Conservation (phyloP, 2,329 filamentous ascomycete species). For the Aspergillus caelatus region DNA sequence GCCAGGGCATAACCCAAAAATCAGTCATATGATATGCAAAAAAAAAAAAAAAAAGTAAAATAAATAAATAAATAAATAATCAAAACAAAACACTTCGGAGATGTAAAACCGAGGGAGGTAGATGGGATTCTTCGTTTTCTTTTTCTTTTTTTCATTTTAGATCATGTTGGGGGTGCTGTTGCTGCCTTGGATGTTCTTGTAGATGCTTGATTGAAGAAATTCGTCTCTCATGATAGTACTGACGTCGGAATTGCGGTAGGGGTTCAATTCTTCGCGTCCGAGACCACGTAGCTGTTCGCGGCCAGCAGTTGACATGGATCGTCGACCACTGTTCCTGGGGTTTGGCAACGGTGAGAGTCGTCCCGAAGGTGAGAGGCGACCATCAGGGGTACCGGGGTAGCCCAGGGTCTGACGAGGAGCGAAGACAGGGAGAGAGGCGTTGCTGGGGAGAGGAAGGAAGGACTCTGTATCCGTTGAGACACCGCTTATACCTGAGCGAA, state of each 20-base stretch:
- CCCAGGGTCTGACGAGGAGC: conserved; percentile 31
- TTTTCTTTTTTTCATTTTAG: background rate
- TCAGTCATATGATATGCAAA: background rate
- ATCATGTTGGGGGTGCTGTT: conserved; percentile 1
- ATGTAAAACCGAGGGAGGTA: background rate
- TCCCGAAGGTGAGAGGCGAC: conserved; percentile 19
- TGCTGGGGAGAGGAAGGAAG: conserved; percentile 30
- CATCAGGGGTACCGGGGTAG: conserved; percentile 14
- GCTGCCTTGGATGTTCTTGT: conserved; percentile 16
- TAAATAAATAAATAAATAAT: background rate
- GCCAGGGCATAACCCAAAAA: background rate
- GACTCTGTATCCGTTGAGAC: conserved; percentile 35
- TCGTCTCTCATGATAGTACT: conserved; percentile 39
- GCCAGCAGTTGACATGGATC: conserved; percentile 31
- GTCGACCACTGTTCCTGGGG: conserved; percentile 14
- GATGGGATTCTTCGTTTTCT: background rate
- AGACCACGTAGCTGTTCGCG: conserved; percentile 37
- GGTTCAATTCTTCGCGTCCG: conserved; percentile 36
- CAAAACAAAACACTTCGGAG: background rate
- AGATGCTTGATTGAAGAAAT: conserved; percentile 33
- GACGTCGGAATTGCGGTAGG: conserved; percentile 43
- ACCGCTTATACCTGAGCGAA: conserved; percentile 32
- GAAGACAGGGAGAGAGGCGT: conserved; percentile 33
- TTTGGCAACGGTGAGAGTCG: conserved; percentile 21
- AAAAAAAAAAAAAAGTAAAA: too few species aligned